Evolutionary conservation across 1,284 basidiomycete genomes (phyloP).

Genomic region (Limonomyces culmigenus): DNA sequence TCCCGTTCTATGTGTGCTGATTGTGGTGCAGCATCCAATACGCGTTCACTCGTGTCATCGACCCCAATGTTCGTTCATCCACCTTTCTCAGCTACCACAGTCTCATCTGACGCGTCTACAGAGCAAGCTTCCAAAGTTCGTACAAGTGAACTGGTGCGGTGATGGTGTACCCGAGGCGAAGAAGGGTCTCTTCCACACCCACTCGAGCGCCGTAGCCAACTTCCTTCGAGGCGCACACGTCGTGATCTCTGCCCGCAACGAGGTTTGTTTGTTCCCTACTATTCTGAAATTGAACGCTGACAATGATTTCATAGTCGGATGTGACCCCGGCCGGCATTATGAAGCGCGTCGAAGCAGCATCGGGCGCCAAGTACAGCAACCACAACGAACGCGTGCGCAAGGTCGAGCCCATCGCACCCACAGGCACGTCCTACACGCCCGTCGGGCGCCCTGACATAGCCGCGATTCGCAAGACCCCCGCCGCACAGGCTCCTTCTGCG

Average conservation of each 20-base stretch:
- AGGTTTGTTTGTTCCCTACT: constrained; percentile 30
- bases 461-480: constrained; percentile 27
- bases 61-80: constrained; percentile 53
- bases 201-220: constrained; percentile 68
- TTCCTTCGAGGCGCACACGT: constrained; percentile 82
- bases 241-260: constrained; percentile 81
- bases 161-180: constrained; percentile 87
- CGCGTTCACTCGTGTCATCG: constrained; percentile 78
- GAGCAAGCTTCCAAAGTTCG: constrained; percentile 83
- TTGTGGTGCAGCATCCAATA: constrained; percentile 66
- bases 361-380: constrained; percentile 80
- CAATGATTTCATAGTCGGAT: constrained; percentile 37
- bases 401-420: constrained; percentile 50
- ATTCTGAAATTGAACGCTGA: constrained; percentile 1
- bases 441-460: constrained; percentile 55
- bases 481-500: constrained; percentile 15
- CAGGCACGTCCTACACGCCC: constrained; percentile 57
- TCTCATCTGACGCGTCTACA: constrained; percentile 15
- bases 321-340: constrained; percentile 69
- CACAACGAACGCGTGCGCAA: constrained; percentile 51
- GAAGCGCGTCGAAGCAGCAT: constrained; percentile 78
- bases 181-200: constrained; percentile 88
- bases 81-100: constrained; percentile 1
- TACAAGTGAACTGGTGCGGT: constrained; percentile 87
- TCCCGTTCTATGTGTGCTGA: constrained; percentile 1